A percentile compares a stretch with the other conserved stretches of the same genome.
Evolutionary conservation across 2,329 filamentous ascomycete species (phyloP).

Genomic region (Colletotrichum coccodes): DNA sequence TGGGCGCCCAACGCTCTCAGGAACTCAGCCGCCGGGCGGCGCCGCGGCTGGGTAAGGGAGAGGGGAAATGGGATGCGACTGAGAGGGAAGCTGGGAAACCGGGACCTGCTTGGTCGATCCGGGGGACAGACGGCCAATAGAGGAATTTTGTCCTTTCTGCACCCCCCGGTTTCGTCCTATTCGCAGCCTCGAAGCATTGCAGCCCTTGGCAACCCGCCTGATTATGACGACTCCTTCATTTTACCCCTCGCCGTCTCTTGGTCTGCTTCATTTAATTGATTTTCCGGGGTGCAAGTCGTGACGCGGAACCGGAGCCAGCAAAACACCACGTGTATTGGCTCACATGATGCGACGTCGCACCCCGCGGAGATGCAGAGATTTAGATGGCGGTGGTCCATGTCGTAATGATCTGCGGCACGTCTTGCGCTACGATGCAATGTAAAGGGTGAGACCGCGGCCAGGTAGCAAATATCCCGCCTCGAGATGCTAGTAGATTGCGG

Average conservation of each 20-base stretch:
- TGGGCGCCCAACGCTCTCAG: background rate
- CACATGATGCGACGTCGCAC: constrained; percentile 5
- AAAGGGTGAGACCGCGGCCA: background rate
- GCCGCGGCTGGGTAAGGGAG: background rate
- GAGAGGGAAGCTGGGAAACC: background rate
- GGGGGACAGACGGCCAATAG: background rate
- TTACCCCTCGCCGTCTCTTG: background rate
- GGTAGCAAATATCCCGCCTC: background rate
- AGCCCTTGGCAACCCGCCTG: background rate
- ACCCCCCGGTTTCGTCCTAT: background rate
- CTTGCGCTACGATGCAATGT: background rate
- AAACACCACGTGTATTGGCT: background rate
- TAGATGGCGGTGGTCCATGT: background rate
- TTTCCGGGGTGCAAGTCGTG: background rate
- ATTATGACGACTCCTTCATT: background rate
- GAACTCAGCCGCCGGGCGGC: background rate
- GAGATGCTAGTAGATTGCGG: background rate
- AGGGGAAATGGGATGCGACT: background rate
- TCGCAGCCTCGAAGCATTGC: background rate
- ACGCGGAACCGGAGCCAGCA: background rate
- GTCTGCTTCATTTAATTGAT: background rate
- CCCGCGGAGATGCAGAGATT: constrained; percentile 19
- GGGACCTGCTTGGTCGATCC: background rate
- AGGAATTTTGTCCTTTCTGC: background rate
- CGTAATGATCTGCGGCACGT: background rate